Evolutionary conservation across 352 stramenopile species (phyloP).

Genomic region (Globisporangium nagaii): DNA sequence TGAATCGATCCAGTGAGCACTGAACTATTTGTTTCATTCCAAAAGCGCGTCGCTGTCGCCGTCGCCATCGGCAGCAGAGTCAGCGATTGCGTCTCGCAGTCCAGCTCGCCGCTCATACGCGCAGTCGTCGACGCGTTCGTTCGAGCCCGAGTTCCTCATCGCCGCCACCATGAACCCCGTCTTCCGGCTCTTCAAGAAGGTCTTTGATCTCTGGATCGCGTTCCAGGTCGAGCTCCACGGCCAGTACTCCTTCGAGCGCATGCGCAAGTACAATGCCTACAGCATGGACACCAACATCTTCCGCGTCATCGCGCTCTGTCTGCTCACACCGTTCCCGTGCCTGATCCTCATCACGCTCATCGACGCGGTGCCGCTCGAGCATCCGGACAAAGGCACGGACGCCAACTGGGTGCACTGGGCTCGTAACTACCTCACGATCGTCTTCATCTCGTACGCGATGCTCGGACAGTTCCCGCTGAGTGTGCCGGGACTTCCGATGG

Average conservation of each 20-base stretch:
- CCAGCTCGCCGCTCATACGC: too few species aligned
- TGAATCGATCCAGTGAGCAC: too few species aligned
- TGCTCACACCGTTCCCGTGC: conserved; percentile 26
- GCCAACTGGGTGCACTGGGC: conserved; percentile 28
- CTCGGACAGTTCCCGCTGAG: conserved; percentile 21
- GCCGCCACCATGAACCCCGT: too few species aligned
- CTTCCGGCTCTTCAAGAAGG: too few species aligned
- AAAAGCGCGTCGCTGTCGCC: too few species aligned
- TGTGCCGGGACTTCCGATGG: conserved; percentile 8
- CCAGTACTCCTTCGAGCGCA: conserved; percentile 27
- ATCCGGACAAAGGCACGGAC: conserved; percentile 15
- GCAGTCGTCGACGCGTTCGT: too few species aligned
- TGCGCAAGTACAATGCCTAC: background rate
- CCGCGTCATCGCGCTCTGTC: conserved; percentile 8
- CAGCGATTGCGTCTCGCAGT: too few species aligned
- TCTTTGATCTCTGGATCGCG: too few species aligned
- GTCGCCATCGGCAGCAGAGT: too few species aligned
- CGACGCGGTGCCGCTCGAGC: conserved; percentile 18
- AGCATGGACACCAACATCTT: too few species aligned
- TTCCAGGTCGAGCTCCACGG: conserved; percentile 30
- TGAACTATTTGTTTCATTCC: too few species aligned
- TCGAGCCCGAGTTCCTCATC: too few species aligned
- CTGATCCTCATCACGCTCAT: conserved; percentile 20
- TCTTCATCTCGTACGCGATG: conserved; percentile 22
- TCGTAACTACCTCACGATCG: conserved; percentile 18